These are phyloP conservation scores for Macrotyloma uniflorum DNA, from an alignment of 306 rosid genomes.

Conservation along the genomic window DNA sequence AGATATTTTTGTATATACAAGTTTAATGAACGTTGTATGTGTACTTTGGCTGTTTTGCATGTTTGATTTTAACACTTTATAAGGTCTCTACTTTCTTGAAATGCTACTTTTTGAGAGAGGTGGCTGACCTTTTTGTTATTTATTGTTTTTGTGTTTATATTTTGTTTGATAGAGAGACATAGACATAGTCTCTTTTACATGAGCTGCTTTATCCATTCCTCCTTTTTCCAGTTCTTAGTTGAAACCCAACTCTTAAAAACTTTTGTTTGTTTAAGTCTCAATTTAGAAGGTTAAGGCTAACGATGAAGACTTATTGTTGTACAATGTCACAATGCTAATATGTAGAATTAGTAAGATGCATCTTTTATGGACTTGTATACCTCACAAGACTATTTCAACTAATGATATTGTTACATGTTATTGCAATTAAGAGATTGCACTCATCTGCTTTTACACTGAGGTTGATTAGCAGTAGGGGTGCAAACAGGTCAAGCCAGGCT, in stretches of 20 bases:
- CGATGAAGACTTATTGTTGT: not conserved
- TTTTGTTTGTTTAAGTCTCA: not conserved
- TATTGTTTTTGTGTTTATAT: not conserved
- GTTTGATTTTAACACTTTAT: not conserved
- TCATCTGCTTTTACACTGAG: not conserved
- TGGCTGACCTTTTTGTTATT: not conserved
- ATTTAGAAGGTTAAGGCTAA: constrained; percentile 4
- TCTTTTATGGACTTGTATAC: not conserved
- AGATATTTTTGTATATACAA: too few relatives aligned
- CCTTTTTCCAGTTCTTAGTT: constrained; percentile 23
- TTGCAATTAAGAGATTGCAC: not conserved
- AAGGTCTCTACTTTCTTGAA: constrained; percentile 1
- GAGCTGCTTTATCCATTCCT: not conserved
- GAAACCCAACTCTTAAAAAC: not conserved
- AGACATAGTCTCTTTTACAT: not conserved
- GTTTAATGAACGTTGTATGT: too few relatives aligned
- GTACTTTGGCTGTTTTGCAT: not conserved
- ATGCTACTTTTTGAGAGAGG: not conserved
- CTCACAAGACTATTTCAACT: not conserved
- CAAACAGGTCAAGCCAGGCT: too few relatives aligned
- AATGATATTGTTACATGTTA: not conserved
- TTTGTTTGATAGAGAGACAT: constrained; percentile 5
- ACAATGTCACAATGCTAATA: not conserved
- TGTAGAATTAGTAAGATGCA: not conserved
- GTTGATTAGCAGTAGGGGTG: not conserved